phyloP scores from a whole-genome alignment of 78 protist species.

The Bodo saltans region DNA sequence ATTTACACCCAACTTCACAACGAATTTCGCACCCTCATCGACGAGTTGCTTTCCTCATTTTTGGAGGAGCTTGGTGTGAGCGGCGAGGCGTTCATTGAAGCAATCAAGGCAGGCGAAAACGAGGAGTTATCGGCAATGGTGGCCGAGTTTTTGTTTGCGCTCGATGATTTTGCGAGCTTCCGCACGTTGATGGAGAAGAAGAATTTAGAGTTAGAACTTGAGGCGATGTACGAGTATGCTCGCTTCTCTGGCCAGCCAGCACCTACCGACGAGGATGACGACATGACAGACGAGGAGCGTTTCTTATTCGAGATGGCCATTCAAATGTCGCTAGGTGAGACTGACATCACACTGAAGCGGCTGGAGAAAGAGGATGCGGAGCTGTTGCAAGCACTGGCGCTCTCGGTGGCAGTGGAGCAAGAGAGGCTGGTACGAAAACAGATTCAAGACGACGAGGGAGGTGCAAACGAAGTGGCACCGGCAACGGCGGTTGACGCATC shows the following conservation, averaged over 20 bases:
- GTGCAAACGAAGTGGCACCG: background rate
- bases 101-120: background rate
- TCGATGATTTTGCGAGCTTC: conserved; percentile 44
- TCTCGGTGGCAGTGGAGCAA: conserved; percentile 21
- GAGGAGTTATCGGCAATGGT: background rate
- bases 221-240: conserved; percentile 3
- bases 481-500: background rate
- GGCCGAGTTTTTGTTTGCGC: conserved; percentile 21
- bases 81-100: background rate
- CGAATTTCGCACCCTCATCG: conserved; percentile 23
- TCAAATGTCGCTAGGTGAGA: background rate
- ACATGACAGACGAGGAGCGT: conserved; percentile 7
- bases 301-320: background rate
- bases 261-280: background rate
- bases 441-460: background rate
- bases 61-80: conserved; percentile 24
- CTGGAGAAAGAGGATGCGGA: conserved; percentile 20
- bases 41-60: conserved; percentile 1
- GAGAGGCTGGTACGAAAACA: background rate
- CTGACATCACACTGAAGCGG: background rate
- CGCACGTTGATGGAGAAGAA: conserved; percentile 38
- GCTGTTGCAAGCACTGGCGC: conserved; percentile 23
- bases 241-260: background rate
- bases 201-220: conserved; percentile 38
- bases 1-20: conserved; percentile 17